Percentiles rank a stretch among this genome's conserved stretches.
Evolutionary conservation across 148 eudicot species (phyloP).

Genomic region (Simmondsia chinensis): DNA sequence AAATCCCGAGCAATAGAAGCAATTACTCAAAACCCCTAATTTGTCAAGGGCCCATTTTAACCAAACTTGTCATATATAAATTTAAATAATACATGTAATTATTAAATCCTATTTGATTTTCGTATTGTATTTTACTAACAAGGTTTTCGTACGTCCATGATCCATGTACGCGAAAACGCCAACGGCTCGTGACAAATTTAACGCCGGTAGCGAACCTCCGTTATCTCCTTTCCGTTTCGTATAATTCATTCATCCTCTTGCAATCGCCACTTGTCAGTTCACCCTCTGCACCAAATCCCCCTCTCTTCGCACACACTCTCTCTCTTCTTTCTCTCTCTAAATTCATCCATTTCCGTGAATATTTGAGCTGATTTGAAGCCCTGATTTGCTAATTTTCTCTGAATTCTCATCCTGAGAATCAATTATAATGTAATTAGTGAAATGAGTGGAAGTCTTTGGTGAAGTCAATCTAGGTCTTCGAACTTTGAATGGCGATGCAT

Average conservation of each 20-base stretch:
- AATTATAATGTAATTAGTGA: background rate
- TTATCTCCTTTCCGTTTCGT: conserved; percentile 1
- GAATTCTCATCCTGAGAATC: background rate
- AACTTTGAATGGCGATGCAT: conserved; percentile 38
- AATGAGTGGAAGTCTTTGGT: conserved; percentile 2
- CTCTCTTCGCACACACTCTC: background rate
- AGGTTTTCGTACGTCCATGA: too few species aligned
- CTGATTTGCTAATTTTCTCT: background rate
- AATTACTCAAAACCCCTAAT: too few species aligned
- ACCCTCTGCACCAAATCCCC: background rate
- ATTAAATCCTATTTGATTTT: too few species aligned
- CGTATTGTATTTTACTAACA: too few species aligned
- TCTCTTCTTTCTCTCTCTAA: conserved; percentile 5
- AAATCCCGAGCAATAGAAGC: too few species aligned
- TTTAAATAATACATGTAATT: too few species aligned
- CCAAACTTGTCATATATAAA: too few species aligned
- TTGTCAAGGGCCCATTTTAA: too few species aligned
- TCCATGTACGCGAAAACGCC: too few species aligned
- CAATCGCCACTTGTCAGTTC: background rate
- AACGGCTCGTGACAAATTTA: too few species aligned
- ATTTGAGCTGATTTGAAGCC: too few species aligned
- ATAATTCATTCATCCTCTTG: background rate
- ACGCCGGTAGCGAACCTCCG: background rate
- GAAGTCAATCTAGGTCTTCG: conserved; percentile 1
- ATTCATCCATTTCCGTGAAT: background rate